phyloP scores from a whole-genome alignment of 1,284 basidiomycete species.

The Irpex rosettiformis region DNA sequence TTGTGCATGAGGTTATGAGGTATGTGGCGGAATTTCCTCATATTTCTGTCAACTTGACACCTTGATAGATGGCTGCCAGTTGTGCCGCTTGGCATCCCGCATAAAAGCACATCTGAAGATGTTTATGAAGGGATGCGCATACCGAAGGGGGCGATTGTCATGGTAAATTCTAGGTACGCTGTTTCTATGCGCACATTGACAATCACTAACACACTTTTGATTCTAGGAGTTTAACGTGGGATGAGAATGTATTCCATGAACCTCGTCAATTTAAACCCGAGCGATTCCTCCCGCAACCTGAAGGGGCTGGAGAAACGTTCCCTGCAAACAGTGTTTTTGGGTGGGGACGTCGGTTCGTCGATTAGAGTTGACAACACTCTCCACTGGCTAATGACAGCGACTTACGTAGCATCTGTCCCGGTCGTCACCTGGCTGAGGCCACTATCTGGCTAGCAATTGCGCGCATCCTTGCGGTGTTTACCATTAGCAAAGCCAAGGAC shows the following conservation, averaged over 20 bases:
- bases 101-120: slow-evolving; percentile 3
- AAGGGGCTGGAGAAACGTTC: background rate
- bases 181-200: background rate
- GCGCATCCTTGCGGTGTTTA: slow-evolving; percentile 5
- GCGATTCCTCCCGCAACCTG: slow-evolving; percentile 7
- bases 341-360: slow-evolving; percentile 7
- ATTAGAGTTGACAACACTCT: background rate
- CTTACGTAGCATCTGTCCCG: background rate
- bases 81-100: background rate
- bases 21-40: background rate
- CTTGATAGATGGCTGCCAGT: slow-evolving; percentile 5
- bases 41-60: background rate
- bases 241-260: slow-evolving; percentile 15
- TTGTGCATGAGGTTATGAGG: slow-evolving; percentile 14
- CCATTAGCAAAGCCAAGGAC: background rate
- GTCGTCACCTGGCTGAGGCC: slow-evolving; percentile 3
- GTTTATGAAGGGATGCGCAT: slow-evolving; percentile 10
- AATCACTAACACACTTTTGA: slow-evolving; percentile 10
- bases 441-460: slow-evolving; percentile 4
- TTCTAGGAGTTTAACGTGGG: slow-evolving; percentile 8
- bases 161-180: slow-evolving; percentile 10
- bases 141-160: slow-evolving; percentile 7
- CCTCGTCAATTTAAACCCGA: slow-evolving; percentile 20
- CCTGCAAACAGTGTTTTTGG: slow-evolving; percentile 9
- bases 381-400: background rate